Conservation (phyloP, 371 early-diverging fungal species). For the Umbelopsis sp. region DNA sequence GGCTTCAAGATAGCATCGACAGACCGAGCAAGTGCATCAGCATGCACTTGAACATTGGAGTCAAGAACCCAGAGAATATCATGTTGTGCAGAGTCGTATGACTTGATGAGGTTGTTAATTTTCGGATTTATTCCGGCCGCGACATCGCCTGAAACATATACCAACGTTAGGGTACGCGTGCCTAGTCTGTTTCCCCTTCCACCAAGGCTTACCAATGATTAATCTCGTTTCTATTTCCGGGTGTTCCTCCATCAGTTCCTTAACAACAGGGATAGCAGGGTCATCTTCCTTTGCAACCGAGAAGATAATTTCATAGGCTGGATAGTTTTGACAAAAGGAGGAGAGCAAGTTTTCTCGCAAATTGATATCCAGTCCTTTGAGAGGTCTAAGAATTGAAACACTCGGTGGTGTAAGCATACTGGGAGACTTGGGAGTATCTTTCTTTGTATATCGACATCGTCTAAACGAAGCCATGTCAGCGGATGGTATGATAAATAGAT, state of each 20-base stretch:
- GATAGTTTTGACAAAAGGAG: slow-evolving; percentile 84
- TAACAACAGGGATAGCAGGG: slow-evolving; percentile 75
- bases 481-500: not conserved
- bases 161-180: not conserved
- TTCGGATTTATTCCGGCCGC: slow-evolving; percentile 90
- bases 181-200: slow-evolving; percentile 4
- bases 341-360: slow-evolving; percentile 80
- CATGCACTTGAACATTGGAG: slow-evolving; percentile 82
- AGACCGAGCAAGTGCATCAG: slow-evolving; percentile 77
- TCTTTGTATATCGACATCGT: slow-evolving; percentile 52
- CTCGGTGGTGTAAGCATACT: slow-evolving; percentile 55
- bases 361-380: slow-evolving; percentile 88
- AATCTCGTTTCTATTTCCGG: slow-evolving; percentile 75
- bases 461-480: slow-evolving; percentile 28
- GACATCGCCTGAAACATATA: slow-evolving; percentile 57
- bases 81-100: slow-evolving; percentile 78
- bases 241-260: slow-evolving; percentile 66
- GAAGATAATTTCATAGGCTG: slow-evolving; percentile 82
- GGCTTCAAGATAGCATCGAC: slow-evolving; percentile 72
- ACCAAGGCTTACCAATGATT: slow-evolving; percentile 66
- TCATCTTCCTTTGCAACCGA: slow-evolving; percentile 80
- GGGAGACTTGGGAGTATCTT: slow-evolving; percentile 52
- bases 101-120: slow-evolving; percentile 89
- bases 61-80: slow-evolving; percentile 95
- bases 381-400: slow-evolving; percentile 87